Evolutionary conservation across 768 basidiomycete species (phyloP).

Genomic region (Agaricus subrufescens): DNA sequence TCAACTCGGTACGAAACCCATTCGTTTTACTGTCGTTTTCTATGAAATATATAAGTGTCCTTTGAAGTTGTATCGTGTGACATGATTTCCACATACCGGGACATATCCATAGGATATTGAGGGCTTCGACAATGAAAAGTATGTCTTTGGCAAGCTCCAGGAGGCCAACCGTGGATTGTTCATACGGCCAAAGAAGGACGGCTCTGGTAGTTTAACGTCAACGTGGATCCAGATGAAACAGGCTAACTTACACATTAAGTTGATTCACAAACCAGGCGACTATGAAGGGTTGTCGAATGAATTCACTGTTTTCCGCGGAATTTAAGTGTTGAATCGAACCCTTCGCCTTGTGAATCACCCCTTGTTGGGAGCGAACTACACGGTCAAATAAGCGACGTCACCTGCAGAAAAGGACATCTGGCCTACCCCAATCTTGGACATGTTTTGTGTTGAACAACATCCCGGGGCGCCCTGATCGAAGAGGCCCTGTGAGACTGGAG

Average conservation of each 20-base stretch:
- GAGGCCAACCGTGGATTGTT: constrained; percentile 51
- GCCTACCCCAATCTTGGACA: constrained; percentile 78
- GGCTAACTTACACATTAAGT: constrained; percentile 47
- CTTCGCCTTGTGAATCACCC: constrained; percentile 59
- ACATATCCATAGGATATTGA: constrained; percentile 69
- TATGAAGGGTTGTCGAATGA: constrained; percentile 67
- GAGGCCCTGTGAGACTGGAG: constrained; percentile 28
- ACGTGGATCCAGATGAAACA: background rate
- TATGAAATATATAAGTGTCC: background rate
- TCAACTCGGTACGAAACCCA: background rate
- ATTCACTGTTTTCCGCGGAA: constrained; percentile 46
- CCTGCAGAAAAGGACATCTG: background rate
- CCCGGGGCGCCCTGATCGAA: constrained; percentile 41
- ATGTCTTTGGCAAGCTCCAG: constrained; percentile 65
- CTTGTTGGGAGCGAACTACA: constrained; percentile 64
- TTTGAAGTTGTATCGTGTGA: background rate
- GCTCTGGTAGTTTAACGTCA: constrained; percentile 24
- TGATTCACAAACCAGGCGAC: constrained; percentile 70
- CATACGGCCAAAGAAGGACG: constrained; percentile 60
- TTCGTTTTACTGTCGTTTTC: constrained; percentile 5
- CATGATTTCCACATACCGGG: constrained; percentile 25
- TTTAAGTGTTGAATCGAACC: constrained; percentile 47
- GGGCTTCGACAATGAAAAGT: constrained; percentile 56
- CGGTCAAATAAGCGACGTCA: background rate
- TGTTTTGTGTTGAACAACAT: constrained; percentile 67